Evolutionary conservation across 2,329 filamentous ascomycete species (phyloP), one percentile per base, ranked within the genome.

Genomic region (Ophiocordyceps camponoti-leonardi): DNA sequence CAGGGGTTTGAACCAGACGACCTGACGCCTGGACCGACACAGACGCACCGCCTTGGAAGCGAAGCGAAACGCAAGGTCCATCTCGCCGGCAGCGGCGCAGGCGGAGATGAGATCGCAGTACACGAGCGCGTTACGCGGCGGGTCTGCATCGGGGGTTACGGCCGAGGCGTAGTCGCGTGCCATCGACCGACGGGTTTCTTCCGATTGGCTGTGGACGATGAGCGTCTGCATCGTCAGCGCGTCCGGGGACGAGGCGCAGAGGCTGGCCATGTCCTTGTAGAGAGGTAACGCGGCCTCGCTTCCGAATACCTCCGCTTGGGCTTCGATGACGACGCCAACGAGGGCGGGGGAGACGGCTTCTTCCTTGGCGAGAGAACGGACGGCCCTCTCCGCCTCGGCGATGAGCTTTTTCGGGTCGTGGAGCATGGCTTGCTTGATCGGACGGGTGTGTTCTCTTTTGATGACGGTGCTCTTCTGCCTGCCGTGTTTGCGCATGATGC

Each of bases 401-500:
- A 75, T 63, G 4, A 73, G 65, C 0, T 58, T 28, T 10, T 28
- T 54, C 0, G 67, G 61, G 1, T 68, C 62, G 37, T 65, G 55
- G 37, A 64, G 64, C 40, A 93, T 66, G 47, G 73, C 64, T 4
- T 59, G 56, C 52, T 73, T 79, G 20, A 95, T 65, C 2, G 75
- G 62, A 16, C 79, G 69, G 2, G 83, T 86, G 46, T 75, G 81
- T 14, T 67, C 72, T 4, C 75, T 72, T 3, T 77, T 68, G 37
- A 70, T 58, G 6, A 81, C 58, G 6, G 78, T 49, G 35, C 18
- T 18, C 20, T 16, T 19, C 19, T 22, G 22, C 6, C 22, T 41
- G 12, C 56, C 57, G 30, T 48, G 53, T 48, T 75, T 69, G 20
- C 74, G 64, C 81, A 94, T 92, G 56, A 86, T 79, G 51, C 75